These are phyloP conservation scores for Spongispora temasekensis DNA, from an alignment of 1,284 basidiomycete genomes.

Conservation along the genomic window DNA sequence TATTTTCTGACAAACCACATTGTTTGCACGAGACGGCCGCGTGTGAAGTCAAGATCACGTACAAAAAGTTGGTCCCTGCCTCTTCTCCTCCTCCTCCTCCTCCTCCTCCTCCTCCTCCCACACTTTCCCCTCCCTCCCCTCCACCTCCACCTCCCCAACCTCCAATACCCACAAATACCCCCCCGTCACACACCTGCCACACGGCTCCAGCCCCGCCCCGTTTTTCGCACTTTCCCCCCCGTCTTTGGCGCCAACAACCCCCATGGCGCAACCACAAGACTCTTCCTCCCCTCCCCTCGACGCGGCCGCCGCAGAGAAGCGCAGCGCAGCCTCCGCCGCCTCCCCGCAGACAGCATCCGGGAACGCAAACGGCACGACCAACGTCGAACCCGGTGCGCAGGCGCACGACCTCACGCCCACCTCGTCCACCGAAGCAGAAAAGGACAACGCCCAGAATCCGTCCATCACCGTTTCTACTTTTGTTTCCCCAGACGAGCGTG, in stretches of 20 bases:
- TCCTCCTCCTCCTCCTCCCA: constrained; percentile 21
- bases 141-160: constrained; percentile 1
- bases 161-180: constrained; percentile 30
- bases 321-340: constrained; percentile 15
- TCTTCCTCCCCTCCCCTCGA: constrained; percentile 19
- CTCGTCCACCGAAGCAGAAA: constrained; percentile 37
- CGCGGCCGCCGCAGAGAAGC: constrained; percentile 25
- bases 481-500: constrained; percentile 36
- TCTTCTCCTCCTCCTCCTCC: constrained; percentile 18
- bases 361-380: constrained; percentile 27
- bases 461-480: constrained; percentile 35
- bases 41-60: constrained; percentile 38
- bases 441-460: constrained; percentile 34
- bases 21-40: constrained; percentile 31
- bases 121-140: constrained; percentile 12
- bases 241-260: constrained; percentile 3
- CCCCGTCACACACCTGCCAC: not conserved
- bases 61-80: constrained; percentile 30
- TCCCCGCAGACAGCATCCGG: constrained; percentile 24
- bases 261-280: constrained; percentile 27
- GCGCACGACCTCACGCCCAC: constrained; percentile 37
- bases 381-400: constrained; percentile 30
- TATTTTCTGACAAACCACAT: constrained; percentile 19
- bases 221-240: constrained; percentile 5
- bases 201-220: not conserved